Conservation (phyloP, 768 basidiomycete genomes). For the Leccinum longicurvipes region DNA sequence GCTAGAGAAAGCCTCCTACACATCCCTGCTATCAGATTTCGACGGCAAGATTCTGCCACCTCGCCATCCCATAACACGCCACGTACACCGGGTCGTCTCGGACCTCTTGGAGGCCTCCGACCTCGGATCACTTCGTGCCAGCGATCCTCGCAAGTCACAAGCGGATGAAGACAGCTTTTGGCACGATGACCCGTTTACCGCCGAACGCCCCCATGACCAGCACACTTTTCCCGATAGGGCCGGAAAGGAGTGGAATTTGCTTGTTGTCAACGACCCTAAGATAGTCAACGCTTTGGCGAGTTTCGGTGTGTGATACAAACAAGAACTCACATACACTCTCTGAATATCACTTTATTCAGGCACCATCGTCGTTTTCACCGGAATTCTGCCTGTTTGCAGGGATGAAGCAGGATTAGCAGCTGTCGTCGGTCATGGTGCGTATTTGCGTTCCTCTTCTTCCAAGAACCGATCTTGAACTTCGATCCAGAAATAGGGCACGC, state of each 20-base stretch:
- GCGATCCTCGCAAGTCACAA: conserved; percentile 1
- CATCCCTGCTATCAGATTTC: conserved; percentile 51
- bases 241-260: conserved; percentile 57
- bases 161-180: conserved; percentile 19
- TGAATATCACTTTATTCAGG: conserved; percentile 35
- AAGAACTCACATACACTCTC: neutral
- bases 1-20: conserved; percentile 42
- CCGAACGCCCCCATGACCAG: conserved; percentile 1
- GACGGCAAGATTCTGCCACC: conserved; percentile 56
- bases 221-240: conserved; percentile 15
- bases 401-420: conserved; percentile 83
- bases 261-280: conserved; percentile 72
- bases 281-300: conserved; percentile 76
- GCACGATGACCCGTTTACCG: conserved; percentile 18
- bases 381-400: conserved; percentile 73
- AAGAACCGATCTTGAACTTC: neutral
- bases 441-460: neutral
- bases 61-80: conserved; percentile 58
- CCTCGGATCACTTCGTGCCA: conserved; percentile 54
- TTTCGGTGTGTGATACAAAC: conserved; percentile 45
- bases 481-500: conserved; percentile 74
- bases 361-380: conserved; percentile 84
- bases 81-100: conserved; percentile 67
- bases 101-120: conserved; percentile 69
- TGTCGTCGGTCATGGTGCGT: conserved; percentile 76